Conservation (phyloP, 108 stramenopile genomes). For the Nannochloropsis gaditana region DNA sequence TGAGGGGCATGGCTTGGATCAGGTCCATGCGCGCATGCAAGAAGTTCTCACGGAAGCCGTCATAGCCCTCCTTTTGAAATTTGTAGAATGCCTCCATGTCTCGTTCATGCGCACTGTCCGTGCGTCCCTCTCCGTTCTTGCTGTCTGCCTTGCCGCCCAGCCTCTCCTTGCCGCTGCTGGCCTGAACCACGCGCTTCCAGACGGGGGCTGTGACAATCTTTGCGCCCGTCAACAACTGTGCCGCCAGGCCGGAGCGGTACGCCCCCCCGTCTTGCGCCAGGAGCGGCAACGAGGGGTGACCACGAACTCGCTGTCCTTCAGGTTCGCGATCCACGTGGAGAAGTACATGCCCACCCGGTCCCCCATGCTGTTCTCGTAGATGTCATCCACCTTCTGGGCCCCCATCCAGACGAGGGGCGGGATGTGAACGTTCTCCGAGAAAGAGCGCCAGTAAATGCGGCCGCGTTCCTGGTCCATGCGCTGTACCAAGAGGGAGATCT, state of each 20-base stretch:
- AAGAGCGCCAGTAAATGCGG: constrained; percentile 44
- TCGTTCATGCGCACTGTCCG: constrained; percentile 28
- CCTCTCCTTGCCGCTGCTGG: constrained; percentile 10
- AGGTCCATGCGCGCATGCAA: constrained; percentile 39
- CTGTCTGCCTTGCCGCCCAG: background rate
- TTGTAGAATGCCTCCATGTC: constrained; percentile 48
- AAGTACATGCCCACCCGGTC: constrained; percentile 54
- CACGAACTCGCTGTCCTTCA: constrained; percentile 31
- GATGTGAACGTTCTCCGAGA: constrained; percentile 35
- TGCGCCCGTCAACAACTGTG: constrained; percentile 28
- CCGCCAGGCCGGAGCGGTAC: background rate
- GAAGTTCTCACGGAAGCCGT: constrained; percentile 51
- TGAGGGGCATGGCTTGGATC: constrained; percentile 33
- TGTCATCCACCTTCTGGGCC: constrained; percentile 27
- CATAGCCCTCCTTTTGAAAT: constrained; percentile 50
- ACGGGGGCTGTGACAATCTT: constrained; percentile 43
- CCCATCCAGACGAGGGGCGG: constrained; percentile 36
- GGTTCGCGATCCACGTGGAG: constrained; percentile 43
- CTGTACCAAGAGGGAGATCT: constrained; percentile 21
- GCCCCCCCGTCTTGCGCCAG: constrained; percentile 19
- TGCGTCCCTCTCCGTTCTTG: background rate
- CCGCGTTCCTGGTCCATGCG: constrained; percentile 30
- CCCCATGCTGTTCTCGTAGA: constrained; percentile 23
- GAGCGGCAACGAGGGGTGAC: constrained; percentile 22
- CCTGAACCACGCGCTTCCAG: constrained; percentile 26